Evolutionary conservation across 768 basidiomycete species (phyloP), one percentile per base, ranked within the genome.

Genomic region (Tulasnella calospora): DNA sequence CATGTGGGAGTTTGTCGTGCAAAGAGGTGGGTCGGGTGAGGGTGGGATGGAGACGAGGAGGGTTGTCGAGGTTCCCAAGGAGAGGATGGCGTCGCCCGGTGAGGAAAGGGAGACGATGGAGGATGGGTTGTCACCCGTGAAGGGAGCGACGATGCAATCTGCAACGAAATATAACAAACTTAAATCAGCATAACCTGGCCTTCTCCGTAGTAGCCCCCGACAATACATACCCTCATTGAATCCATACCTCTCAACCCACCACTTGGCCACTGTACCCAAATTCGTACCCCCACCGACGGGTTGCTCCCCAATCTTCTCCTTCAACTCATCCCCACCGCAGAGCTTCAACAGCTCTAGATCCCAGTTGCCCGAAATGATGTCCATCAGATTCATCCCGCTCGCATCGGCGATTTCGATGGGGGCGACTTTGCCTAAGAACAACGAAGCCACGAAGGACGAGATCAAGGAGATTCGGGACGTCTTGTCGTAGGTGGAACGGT

Each of bases 81-180:
- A 95, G 36, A 96, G 88, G 27, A 96, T 86, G 27, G 93, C 94
- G 82, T 96, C 94, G 73, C 92, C 92, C 1, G 92, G 90, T 19
- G 89, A 89, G 38, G 91, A 91, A 40, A 93, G 85, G 0, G 91
- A 89, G 73, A 93, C 88, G 75, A 95, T 90, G 17, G 94, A 93
- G 4, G 93, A 92, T 8, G 94, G 92, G 83, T 97, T 97, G 83
- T 97, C 95, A 4, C 95, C 95, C 0, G 94, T 95, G 82, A 95
- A 94, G 0, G 94, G 92, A 3, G 92, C 91, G 73, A 97, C 87
- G 67, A 90, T 86, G 82, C 94, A 96, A 17, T 91, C 94, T 91
- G 55, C 55, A 36, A 67, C n/a, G 73, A 71, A 72, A 27, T 21
- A 55, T 33, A 27, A 3, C 30, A 36, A 3, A 8, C 69, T 46